These are phyloP conservation scores for Ogataea nitratoaversa DNA, from an alignment of 805 yeast species.

Conservation along the genomic window DNA sequence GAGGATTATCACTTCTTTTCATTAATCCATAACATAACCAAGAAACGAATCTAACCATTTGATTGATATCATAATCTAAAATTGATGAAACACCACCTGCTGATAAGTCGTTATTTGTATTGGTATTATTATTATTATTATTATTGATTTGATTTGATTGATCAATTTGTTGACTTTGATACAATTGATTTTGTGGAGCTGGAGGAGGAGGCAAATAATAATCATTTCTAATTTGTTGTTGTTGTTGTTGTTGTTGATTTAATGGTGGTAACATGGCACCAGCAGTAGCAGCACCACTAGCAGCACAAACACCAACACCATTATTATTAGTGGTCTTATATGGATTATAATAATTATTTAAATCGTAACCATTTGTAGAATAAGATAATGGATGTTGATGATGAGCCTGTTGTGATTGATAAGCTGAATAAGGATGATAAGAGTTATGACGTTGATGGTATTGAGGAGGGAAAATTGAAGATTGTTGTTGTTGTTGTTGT, in stretches of 20 bases:
- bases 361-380: constrained; percentile 13
- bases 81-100: constrained; percentile 76
- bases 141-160: constrained; percentile 7
- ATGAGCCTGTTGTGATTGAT: constrained; percentile 13
- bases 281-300: not conserved
- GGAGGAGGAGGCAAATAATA: constrained; percentile 9
- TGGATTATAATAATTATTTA: constrained; percentile 13
- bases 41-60: constrained; percentile 77
- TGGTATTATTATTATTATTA: not conserved
- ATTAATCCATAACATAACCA: constrained; percentile 69
- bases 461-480: constrained; percentile 11
- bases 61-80: constrained; percentile 72
- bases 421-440: constrained; percentile 12
- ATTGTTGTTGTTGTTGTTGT: constrained; percentile 2
- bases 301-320: no score
- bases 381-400: constrained; percentile 21
- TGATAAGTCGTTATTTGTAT: constrained; percentile 4
- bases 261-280: not conserved
- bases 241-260: no score
- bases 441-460: constrained; percentile 21
- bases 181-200: constrained; percentile 10
- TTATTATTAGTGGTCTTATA: no score
- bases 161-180: constrained; percentile 5
- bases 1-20: constrained; percentile 45
- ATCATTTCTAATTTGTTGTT: constrained; percentile 6